Conservation (phyloP, 2,329 filamentous ascomycete species). For the Nannizzia gypsea region DNA sequence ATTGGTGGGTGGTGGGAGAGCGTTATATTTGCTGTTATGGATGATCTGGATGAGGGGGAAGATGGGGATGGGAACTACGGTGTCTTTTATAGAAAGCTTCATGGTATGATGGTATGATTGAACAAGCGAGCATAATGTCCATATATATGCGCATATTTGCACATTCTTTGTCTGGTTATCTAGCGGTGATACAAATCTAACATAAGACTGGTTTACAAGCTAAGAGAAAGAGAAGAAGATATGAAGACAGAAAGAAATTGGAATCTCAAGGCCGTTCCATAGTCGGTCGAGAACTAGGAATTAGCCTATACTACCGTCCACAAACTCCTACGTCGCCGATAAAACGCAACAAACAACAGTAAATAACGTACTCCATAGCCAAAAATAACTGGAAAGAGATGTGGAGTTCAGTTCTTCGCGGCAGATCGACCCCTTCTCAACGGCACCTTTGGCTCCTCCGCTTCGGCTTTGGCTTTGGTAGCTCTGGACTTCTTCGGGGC, state of each 20-base stretch:
- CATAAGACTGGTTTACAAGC: background rate
- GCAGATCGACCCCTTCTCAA: constrained; percentile 14
- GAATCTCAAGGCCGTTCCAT: background rate
- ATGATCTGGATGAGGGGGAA: constrained; percentile 20
- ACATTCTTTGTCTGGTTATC: background rate
- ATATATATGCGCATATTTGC: background rate
- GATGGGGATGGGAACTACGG: constrained; percentile 23
- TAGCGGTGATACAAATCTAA: background rate
- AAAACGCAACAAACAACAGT: background rate
- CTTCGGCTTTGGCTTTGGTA: background rate
- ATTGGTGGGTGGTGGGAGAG: constrained; percentile 52
- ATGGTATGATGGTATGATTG: constrained; percentile 21
- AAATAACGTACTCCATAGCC: background rate
- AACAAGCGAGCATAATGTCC: background rate
- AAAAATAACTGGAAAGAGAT: background rate
- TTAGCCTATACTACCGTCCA: background rate
- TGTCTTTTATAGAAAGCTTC: constrained; percentile 21
- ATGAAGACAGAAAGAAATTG: background rate
- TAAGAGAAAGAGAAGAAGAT: background rate
- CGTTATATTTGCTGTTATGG: constrained; percentile 52
- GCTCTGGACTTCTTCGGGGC: background rate
- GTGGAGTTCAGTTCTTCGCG: constrained; percentile 1
- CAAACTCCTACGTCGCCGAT: background rate
- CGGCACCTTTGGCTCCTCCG: background rate
- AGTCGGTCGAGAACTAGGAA: background rate